A percentile compares a stretch with the other conserved stretches of the same genome.
These are phyloP conservation scores for Claviceps monticola DNA, from an alignment of 2,329 filamentous ascomycete species.

Conservation along the genomic window DNA sequence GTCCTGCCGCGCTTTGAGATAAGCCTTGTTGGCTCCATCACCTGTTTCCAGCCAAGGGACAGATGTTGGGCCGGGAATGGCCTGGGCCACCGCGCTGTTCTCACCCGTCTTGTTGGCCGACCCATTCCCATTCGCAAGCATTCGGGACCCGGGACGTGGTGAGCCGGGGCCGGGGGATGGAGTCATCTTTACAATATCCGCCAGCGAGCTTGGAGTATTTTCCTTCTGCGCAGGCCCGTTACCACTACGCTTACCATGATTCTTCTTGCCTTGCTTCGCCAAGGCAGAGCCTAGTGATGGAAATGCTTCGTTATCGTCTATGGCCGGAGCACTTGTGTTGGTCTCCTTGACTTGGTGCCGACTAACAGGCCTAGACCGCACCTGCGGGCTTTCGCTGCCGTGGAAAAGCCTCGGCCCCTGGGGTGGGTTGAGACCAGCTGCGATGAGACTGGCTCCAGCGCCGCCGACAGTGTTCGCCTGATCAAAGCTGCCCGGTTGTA, in stretches of 20 bases:
- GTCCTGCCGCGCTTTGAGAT: slow-evolving; percentile 87
- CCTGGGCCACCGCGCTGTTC: slow-evolving; percentile 66
- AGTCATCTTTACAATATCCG: slow-evolving; percentile 91
- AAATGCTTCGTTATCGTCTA: slow-evolving; percentile 93
- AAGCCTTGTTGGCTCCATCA: slow-evolving; percentile 78
- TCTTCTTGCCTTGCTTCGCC: slow-evolving; percentile 71
- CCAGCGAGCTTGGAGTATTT: slow-evolving; percentile 61
- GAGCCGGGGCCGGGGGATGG: slow-evolving; percentile 61
- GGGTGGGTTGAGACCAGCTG: slow-evolving; percentile 47
- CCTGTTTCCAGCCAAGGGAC: slow-evolving; percentile 96
- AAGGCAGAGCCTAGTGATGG: slow-evolving; percentile 70
- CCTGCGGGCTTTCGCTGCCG: slow-evolving; percentile 47
- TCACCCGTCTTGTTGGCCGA: slow-evolving; percentile 38
- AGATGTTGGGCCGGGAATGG: slow-evolving; percentile 77
- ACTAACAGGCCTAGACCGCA: slow-evolving; percentile 73
- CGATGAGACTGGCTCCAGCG: slow-evolving; percentile 32
- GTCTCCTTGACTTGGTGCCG: slow-evolving; percentile 50
- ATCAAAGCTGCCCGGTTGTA: slow-evolving; percentile 48
- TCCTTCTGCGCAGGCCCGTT: slow-evolving; percentile 62
- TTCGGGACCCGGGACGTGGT: slow-evolving; percentile 43
- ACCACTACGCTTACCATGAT: slow-evolving; percentile 80
- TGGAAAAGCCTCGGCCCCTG: slow-evolving; percentile 55
- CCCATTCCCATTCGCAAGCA: slow-evolving; percentile 1
- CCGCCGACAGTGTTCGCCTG: slow-evolving; percentile 39
- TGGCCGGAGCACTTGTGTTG: slow-evolving; percentile 55